Conservation (phyloP, 192 early-diverging fungal genomes). For the Coemansia umbellata region DNA sequence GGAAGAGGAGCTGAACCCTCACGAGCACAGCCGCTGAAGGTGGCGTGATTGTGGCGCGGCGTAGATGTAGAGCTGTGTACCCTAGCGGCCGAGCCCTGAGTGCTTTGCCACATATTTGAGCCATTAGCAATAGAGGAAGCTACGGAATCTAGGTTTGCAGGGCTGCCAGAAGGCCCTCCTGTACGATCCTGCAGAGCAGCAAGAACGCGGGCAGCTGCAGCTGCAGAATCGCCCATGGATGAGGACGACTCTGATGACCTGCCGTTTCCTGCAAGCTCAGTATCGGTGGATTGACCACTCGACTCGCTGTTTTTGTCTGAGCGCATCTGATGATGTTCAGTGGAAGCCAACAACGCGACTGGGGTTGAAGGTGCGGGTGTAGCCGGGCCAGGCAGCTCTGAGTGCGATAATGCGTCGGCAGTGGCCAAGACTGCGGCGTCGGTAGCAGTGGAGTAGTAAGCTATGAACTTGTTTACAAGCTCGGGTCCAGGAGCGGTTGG, state of each 20-base stretch:
- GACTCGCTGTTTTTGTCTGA: slow-evolving; percentile 20
- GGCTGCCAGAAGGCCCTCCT: slow-evolving; percentile 4
- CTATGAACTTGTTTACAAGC: slow-evolving; percentile 35
- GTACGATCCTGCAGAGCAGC: slow-evolving; percentile 49
- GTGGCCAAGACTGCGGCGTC: neutral
- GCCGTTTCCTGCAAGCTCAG: slow-evolving; percentile 26
- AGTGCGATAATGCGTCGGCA: slow-evolving; percentile 3
- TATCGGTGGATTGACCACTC: slow-evolving; percentile 37
- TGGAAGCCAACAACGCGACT: slow-evolving; percentile 4
- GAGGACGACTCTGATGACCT: slow-evolving; percentile 34
- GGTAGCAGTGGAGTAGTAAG: slow-evolving; percentile 26
- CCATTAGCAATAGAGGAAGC: slow-evolving; percentile 1
- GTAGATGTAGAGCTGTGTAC: slow-evolving; percentile 35
- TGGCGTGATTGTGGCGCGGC: slow-evolving; percentile 10
- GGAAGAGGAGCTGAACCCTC: slow-evolving; percentile 34
- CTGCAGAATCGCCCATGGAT: slow-evolving; percentile 44
- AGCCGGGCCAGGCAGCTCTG: slow-evolving; percentile 13
- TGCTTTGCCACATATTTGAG: slow-evolving; percentile 7
- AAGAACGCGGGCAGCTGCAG: slow-evolving; percentile 47
- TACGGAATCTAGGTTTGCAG: slow-evolving; percentile 2
- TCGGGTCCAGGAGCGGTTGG: slow-evolving; percentile 16
- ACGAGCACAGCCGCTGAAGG: slow-evolving; percentile 15
- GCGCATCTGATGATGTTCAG: slow-evolving; percentile 18
- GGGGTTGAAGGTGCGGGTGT: slow-evolving; percentile 7
- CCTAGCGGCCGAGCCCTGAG: slow-evolving; percentile 1